Conservation (phyloP, 192 early-diverging fungal species). For the Backusella psychrophila region DNA sequence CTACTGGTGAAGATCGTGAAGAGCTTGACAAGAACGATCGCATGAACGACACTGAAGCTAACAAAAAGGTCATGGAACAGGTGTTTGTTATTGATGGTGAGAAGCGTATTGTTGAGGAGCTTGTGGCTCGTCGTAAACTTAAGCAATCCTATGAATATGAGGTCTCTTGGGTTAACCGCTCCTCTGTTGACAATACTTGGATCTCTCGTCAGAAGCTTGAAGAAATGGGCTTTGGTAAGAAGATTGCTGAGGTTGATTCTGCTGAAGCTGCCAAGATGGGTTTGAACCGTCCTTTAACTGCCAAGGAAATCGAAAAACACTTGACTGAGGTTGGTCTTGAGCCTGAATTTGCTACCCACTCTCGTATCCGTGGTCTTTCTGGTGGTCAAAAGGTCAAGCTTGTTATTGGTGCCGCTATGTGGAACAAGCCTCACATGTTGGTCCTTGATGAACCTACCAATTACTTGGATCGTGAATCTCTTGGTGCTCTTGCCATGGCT, state of each 20-base stretch:
- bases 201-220: constrained; percentile 69
- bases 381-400: constrained; percentile 89
- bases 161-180: constrained; percentile 64
- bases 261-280: constrained; percentile 68
- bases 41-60: constrained; percentile 65
- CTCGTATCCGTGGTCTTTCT: constrained; percentile 65
- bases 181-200: constrained; percentile 70
- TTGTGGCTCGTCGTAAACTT: constrained; percentile 76
- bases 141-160: constrained; percentile 86
- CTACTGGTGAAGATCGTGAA: constrained; percentile 75
- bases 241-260: constrained; percentile 75
- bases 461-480: constrained; percentile 64
- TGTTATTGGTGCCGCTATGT: constrained; percentile 81
- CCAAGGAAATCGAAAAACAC: constrained; percentile 69
- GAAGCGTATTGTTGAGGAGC: constrained; percentile 61
- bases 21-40: constrained; percentile 71
- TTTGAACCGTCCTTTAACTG: constrained; percentile 69
- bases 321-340: constrained; percentile 77
- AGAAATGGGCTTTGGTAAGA: constrained; percentile 74
- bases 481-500: constrained; percentile 67
- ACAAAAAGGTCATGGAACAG: constrained; percentile 55
- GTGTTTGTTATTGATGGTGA: constrained; percentile 51
- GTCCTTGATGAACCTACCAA: constrained; percentile 90
- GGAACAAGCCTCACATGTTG: constrained; percentile 88
- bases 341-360: constrained; percentile 73